phyloP scores from a whole-genome alignment of 2,329 filamentous ascomycete genomes.

The Phaeosphaeria sp. region DNA sequence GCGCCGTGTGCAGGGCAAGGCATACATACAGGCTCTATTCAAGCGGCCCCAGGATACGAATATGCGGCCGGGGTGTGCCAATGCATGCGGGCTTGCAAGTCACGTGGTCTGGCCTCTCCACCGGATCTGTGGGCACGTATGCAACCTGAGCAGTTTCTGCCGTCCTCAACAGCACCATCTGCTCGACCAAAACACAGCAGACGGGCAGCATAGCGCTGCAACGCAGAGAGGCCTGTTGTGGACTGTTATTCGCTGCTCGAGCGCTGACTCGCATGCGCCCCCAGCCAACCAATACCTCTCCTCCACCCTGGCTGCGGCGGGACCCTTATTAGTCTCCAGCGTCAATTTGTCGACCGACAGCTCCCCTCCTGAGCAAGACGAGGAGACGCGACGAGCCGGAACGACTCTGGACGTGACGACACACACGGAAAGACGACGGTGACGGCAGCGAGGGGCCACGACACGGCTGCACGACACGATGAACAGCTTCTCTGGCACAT shows the following conservation, averaged over 20 bases:
- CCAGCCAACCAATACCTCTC: not conserved
- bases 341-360: not conserved
- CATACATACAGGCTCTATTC: not conserved
- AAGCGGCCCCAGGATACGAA: no score
- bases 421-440: conserved; percentile 8
- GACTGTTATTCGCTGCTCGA: not conserved
- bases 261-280: not conserved
- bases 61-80: no score
- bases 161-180: conserved; percentile 8
- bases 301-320: not conserved
- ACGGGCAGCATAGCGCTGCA: not conserved
- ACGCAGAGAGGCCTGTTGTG: not conserved
- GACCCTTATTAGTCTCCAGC: not conserved
- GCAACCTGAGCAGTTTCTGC: no score
- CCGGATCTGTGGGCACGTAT: no score
- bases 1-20: not conserved
- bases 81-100: no score
- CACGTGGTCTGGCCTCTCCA: no score
- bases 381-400: no score
- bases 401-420: not conserved
- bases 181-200: conserved; percentile 19
- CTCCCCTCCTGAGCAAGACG: not conserved
- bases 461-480: conserved; percentile 40
- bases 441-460: not conserved
- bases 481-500: conserved; percentile 59